These are phyloP conservation scores for Macrotyloma uniflorum DNA, from an alignment of 306 rosid species.

Conservation along the genomic window DNA sequence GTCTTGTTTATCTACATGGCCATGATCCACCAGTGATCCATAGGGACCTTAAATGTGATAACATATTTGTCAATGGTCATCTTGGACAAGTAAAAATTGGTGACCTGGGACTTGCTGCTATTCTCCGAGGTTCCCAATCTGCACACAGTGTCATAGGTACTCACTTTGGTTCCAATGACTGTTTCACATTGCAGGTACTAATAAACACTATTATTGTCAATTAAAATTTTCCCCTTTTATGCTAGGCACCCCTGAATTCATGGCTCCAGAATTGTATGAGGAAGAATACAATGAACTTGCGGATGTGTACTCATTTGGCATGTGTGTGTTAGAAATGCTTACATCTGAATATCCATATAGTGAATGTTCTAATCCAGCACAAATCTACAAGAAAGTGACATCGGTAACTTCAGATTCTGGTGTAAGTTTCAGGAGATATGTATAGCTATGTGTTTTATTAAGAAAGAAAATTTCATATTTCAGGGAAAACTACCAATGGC, in stretches of 20 bases:
- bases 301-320: constrained; percentile 94
- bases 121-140: constrained; percentile 71
- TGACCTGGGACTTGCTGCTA: constrained; percentile 88
- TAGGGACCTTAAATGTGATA: constrained; percentile 92
- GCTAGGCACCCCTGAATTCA: constrained; percentile 92
- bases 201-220: constrained; percentile 3
- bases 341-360: constrained; percentile 85
- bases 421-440: not conserved
- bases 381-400: constrained; percentile 96
- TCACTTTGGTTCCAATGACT: constrained; percentile 6
- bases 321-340: constrained; percentile 93
- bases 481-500: constrained; percentile 89
- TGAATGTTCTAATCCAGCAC: constrained; percentile 91
- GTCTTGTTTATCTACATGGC: constrained; percentile 77
- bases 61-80: constrained; percentile 92
- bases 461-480: constrained; percentile 31
- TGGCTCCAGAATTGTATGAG: constrained; percentile 95
- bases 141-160: constrained; percentile 96
- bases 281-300: constrained; percentile 94
- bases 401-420: constrained; percentile 54
- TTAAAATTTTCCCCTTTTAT: not conserved
- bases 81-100: constrained; percentile 98
- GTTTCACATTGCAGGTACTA: not conserved
- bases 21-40: constrained; percentile 93
- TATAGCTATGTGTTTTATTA: not conserved